These are phyloP conservation scores for Aurantiochytrium sp. DNA, from an alignment of 108 stramenopile species.

Conservation along the genomic window DNA sequence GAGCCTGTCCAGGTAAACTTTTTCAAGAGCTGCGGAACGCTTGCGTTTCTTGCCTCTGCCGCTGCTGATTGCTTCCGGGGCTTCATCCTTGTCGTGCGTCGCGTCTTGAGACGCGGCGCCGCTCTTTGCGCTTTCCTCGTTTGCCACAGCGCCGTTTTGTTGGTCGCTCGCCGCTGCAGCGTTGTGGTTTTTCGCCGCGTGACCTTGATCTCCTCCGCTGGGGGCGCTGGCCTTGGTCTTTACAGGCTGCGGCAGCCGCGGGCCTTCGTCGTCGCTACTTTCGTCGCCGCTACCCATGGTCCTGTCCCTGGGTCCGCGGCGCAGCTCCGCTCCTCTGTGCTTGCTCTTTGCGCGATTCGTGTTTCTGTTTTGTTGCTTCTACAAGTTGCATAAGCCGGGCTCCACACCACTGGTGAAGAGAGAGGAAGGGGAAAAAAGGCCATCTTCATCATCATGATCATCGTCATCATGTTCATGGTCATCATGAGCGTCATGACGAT, in stretches of 20 bases:
- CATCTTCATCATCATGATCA: too few relatives aligned
- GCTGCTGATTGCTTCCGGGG: background rate
- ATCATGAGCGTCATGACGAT: too few relatives aligned
- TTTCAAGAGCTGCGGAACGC: background rate
- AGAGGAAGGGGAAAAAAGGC: too few relatives aligned
- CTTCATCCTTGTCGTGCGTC: background rate
- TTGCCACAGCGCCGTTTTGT: background rate
- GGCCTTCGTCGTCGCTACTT: background rate
- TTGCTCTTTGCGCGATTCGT: too few relatives aligned
- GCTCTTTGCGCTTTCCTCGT: background rate
- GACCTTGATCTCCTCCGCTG: background rate
- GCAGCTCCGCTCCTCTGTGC: too few relatives aligned
- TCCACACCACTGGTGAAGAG: too few relatives aligned
- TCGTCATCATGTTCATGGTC: too few relatives aligned
- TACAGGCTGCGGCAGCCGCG: background rate
- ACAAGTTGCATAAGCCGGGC: too few relatives aligned
- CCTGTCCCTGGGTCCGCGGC: too few relatives aligned
- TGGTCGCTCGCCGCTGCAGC: background rate
- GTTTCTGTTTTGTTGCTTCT: too few relatives aligned
- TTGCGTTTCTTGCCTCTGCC: background rate
- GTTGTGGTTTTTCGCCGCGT: background rate
- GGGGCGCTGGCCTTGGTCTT: background rate
- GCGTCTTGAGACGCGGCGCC: background rate
- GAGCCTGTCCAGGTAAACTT: constrained; percentile 39
- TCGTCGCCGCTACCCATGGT: background rate